These are phyloP conservation scores for Keqinozyma sinolaborantium DNA, from an alignment of 1,139 yeast genomes.

Conservation along the genomic window DNA sequence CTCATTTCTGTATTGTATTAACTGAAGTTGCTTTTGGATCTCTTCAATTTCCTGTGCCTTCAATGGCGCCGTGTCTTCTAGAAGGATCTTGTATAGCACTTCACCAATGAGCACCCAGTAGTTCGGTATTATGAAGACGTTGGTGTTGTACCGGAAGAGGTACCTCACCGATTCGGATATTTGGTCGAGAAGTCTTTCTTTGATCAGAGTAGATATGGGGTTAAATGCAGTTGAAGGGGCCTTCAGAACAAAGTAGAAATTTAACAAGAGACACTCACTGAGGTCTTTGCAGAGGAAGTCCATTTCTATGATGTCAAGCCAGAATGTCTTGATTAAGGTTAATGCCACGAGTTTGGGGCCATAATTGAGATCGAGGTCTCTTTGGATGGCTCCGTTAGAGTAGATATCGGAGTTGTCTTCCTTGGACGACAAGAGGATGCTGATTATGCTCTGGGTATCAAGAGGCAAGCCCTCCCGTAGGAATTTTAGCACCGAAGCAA, in stretches of 20 bases:
- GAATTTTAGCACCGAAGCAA: slow-evolving; percentile 59
- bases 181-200: slow-evolving; percentile 18
- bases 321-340: slow-evolving; percentile 61
- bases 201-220: slow-evolving; percentile 13
- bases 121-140: slow-evolving; percentile 74
- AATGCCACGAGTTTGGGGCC: slow-evolving; percentile 43
- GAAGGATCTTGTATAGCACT: slow-evolving; percentile 34
- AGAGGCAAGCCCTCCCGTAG: slow-evolving; percentile 53
- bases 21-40: slow-evolving; percentile 50
- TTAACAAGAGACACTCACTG: slow-evolving; percentile 50
- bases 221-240: slow-evolving; percentile 1
- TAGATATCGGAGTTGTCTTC: slow-evolving; percentile 9
- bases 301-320: slow-evolving; percentile 58
- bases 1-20: slow-evolving; percentile 67
- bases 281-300: slow-evolving; percentile 61
- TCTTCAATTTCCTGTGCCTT: slow-evolving; percentile 25
- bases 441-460: slow-evolving; percentile 21
- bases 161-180: slow-evolving; percentile 36
- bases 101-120: slow-evolving; percentile 65
- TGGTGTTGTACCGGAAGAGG: slow-evolving; percentile 58
- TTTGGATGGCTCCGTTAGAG: slow-evolving; percentile 7
- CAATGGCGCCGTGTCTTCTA: slow-evolving; percentile 31
- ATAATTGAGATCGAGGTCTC: slow-evolving; percentile 24
- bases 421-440: slow-evolving; percentile 11
- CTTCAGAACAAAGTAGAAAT: slow-evolving; percentile 30